Evolutionary conservation across 768 basidiomycete genomes (phyloP), one percentile per base, ranked within the genome.

Genomic region (Lyophyllum atratum): DNA sequence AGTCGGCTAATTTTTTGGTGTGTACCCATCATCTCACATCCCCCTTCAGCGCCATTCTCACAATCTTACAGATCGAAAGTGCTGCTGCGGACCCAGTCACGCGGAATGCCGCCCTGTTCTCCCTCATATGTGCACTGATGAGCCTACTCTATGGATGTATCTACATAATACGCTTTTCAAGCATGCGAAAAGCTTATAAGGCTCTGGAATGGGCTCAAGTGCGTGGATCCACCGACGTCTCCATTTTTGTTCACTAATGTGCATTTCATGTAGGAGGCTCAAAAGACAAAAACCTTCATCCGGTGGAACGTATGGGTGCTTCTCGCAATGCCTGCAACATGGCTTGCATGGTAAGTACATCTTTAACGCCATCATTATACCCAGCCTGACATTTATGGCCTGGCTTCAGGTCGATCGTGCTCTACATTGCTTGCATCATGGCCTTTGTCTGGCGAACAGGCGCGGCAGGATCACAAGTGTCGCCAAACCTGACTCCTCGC

Each of bases 141-240:
- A 89, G 87, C 60, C 72, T 91, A 19, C 80, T 80, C 3, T 92
- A 84, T 63, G 89, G 89, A 0, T 89, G 89, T 60, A 78, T 88
- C 49, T 92, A 87, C 68, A 89, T 87, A 14, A 74, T 90, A n/a
- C 75, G 86, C 24, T 90, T 90, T 56, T 81, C 82, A 7, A 83
- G 80, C 1, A 90, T 91, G 89, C 77, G 82, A 39, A 86, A 78
- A 59, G 86, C 90, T 82, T 76, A 84, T 61, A 82, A 84, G 56
- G 89, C 89, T 1, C 82, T 84, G 5, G 78, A 81, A 49, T 91
- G 88, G 86, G 86, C 87, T 15, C 84, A 89, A 71, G 87, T 86
- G 61, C 22, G 68, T 54, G 12, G 4, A 52, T 40, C 79, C 85
- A 3, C n/a, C 17, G 5, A 19, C 87, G 85, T 84, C 83, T 55